Base-by-base conservation (phyloP, 2,329 filamentous ascomycete genomes). In the Cercospora sesami region DNA sequence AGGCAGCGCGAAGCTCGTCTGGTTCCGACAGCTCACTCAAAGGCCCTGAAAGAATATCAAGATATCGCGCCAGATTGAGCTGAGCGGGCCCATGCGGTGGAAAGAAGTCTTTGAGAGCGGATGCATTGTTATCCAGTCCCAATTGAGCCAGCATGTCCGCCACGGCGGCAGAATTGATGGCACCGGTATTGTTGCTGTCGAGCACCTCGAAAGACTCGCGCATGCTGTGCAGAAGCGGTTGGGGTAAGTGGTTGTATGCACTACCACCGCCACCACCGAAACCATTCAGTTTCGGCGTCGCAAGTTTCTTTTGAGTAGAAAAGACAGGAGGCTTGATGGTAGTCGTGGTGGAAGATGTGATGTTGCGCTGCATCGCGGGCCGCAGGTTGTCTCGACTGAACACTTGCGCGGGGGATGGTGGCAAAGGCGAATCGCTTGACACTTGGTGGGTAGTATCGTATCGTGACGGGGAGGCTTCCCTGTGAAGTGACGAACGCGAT, bases 191-290 rank as follows among this genome's bases (percentile, higher is more conserved):
- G 79, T 95, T 90, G 68, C 92, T 87, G 79, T 98, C 95, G 58
- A 99, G 85, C 68, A 97, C 93, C 79, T 96, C 92, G 79, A 98
- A 99, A 0, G 91, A 93, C 78, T 98, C 94, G 69, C 95, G 88
- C 80, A 99, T 87, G 74, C 92, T 92, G 75, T 94, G 89, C 39
- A 97, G 88, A 74, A 97, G 92, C 3, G 91, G 85, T 2, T 92
- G 89, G 42, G 94, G 91, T 51, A 98, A 81, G 75, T 91, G 90
- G 2, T 90, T 89, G 55, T 93, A 82, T 64, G 70, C 69, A 36
- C 45, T 5, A 23, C 45, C 45, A 12, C 45, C 45, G 16, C 69
- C 70, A 39, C 67, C 72, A 18, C 69, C 65, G 5, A 69, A 53
- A 14, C 64, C 57, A 31, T 71, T 73, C 42, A 73, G 63, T 60